Evolutionary conservation across 73 alveolate species (phyloP), one percentile per base, ranked within the genome.

Genomic region (Tetrahymena elliotti): DNA sequence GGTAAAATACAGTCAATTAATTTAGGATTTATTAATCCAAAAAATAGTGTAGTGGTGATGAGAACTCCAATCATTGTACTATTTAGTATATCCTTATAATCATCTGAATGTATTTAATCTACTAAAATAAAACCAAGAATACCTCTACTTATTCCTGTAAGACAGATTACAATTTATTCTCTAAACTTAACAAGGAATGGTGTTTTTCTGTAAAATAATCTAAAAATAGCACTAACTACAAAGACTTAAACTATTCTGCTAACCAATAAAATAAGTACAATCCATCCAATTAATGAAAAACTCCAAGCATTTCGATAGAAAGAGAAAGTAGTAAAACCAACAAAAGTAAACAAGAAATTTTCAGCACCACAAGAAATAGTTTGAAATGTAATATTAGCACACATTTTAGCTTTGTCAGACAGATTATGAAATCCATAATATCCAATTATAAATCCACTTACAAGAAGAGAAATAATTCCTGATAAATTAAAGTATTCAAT

Each of bases 381-480:
- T 68, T 95, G 93, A 93, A 97, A 97, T 8, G 97, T 98, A 8
- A 98, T 83, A 13, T 98, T 95, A 31, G 99, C 97, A 68, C 96
- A 97, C 93, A 97, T 97, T 94, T 98, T 98, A 20, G 98, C 97
- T 93, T 98, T 98, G 38, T 97, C 98, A 0, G 98, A 96, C 36
- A 98, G 96, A 93, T 97, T 97, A 95, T 98, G 97, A 97, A 98
- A 98, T 13, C 98, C 95, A 95, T 98, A 98, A 93, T 98, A 98
- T 33, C 98, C 96, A 97, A 97, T 94, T 92, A 98, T 93, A 52
- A 98, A 96, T 4, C 99, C 99, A 47, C 98, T 95, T 20, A 97
- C 96, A 53, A 98, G 93, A 33, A 98, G 96, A 20, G 98, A 83
- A 52, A 98, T 98, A 84, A 98, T 98, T 4, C 99, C 98, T 35